Evolutionary conservation across 2,329 filamentous ascomycete species (phyloP), one percentile per base, ranked within the genome.

Genomic region (Beauveria bassiana): DNA sequence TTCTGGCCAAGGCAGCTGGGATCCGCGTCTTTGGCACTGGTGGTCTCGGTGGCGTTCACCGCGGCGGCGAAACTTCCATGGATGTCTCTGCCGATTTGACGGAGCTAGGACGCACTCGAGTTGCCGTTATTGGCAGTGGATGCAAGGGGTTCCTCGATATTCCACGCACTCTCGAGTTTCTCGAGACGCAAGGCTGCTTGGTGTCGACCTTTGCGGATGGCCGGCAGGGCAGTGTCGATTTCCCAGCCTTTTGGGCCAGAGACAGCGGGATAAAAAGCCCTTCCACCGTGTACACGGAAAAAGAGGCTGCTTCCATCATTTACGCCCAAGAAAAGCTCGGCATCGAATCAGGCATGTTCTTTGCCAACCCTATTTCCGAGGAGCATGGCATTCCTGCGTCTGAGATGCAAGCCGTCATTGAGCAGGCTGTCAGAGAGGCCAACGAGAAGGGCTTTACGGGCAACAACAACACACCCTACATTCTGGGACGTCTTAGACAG

Each of bases 61-160:
- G 93, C 50, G 93, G 91, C 59, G 95, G 87, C 53, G 88, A 97
- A 72, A 82, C 82, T 66, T 90, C 89, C 8, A 88, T 98, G 86
- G 95, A 99, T 72, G 85, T 99, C 64, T 98, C 93, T 64, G 93
- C 95, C 46, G 95, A 99, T 75, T 81, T 99, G 64, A 97, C 91
- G 4, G 95, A 98, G 79, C 84, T 99, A 56, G 93, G 95, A 18
- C 84, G 92, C 62, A 97, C 93, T 8, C 86, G 90, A 12, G 88
- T 99, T 58, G 88, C 93, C 28, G 93, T 99, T 2, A 80, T 99
- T 58, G 90, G 88, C 73, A 91, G 90, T 66, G 95, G 95, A 16
- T 96, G 91, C 77, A 99, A 99, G 77, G 95, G 93, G 64, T 98
- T 99, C 73, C 80, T 99, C 43, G 95, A 99, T 71, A 92, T 97